Base-by-base conservation (phyloP, 2,329 filamentous ascomycete species). In the Rhinocladiella similis region DNA sequence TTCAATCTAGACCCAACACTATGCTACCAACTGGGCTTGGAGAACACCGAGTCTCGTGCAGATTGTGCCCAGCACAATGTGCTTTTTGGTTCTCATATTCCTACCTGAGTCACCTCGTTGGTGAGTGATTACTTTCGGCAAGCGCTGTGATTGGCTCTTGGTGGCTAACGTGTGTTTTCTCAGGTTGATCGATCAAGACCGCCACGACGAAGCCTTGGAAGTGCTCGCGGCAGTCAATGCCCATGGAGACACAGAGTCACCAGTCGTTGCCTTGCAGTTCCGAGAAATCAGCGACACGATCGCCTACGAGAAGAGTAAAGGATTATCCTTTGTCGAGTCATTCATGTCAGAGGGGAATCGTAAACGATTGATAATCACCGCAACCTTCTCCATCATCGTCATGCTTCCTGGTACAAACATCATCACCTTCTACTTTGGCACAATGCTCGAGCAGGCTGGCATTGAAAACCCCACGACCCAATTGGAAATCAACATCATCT, bases 51-150 rank as follows among this genome's bases (percentile, higher is more conserved):
- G 78, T 1, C 70, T 83, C 3, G 66, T 82, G 1, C 83, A 85
- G 65, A 75, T 77, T 42, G 57, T 77, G 3, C 78, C 75, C 12
- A 76, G 76, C 13, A 57, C 75, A 13, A 65, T 72, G 66, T 75
- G 80, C 59, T 72, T 82, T 16, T 53, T 69, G 9, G 75, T 78
- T 51, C 68, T 80, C 49, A 74, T 72, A 61, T 78, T 82, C 49
- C 75, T 83, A 4, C 83, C 84, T 0, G 85, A 87, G 60, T 83
- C 78, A 0, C 84, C 84, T 1, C 76, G 84, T 36, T 86, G 79
- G 29, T 33, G 29, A 33, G 29, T 12, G 7, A 33, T 33, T 10
- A 3, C 29, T 3, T 33, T 33, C 1, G 7, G 10, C 10, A 33
- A 33, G 22, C 29, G 29, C 10, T 33, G 29, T 3, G 3, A 33